Conservation (phyloP, 371 early-diverging fungal genomes). For the Fennellomyces sp. region DNA sequence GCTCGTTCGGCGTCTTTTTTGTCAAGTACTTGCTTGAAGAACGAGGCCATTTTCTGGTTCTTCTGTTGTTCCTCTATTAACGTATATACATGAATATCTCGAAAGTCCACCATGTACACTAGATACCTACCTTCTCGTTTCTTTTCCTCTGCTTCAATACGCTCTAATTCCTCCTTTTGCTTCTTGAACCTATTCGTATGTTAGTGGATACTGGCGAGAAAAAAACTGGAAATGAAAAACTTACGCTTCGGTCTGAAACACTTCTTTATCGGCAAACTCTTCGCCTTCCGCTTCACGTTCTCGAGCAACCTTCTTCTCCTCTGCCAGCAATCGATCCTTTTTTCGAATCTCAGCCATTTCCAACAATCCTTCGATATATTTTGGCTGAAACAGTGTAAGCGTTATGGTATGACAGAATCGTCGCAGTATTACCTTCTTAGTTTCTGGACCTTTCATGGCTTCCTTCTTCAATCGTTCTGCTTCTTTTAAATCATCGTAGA, state of each 20-base stretch:
- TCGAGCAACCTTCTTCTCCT: constrained; percentile 79
- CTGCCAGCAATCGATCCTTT: constrained; percentile 78
- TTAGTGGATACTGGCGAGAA: not conserved
- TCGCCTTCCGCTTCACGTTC: constrained; percentile 68
- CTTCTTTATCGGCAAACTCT: constrained; percentile 71
- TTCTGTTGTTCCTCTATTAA: constrained; percentile 31
- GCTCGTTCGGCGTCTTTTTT: constrained; percentile 41
- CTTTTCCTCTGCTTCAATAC: constrained; percentile 84
- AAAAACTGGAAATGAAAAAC: constrained; percentile 3
- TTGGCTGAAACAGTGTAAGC: too few relatives aligned
- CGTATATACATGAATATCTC: too few relatives aligned
- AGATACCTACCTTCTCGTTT: constrained; percentile 62
- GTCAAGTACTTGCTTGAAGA: constrained; percentile 48
- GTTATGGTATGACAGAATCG: too few relatives aligned
- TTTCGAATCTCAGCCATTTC: constrained; percentile 82
- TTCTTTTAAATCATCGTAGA: constrained; percentile 84
- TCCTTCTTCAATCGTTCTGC: constrained; percentile 58
- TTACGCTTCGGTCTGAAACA: constrained; percentile 85
- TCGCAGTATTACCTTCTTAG: constrained; percentile 30
- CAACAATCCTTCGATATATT: constrained; percentile 79
- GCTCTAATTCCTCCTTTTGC: constrained; percentile 77
- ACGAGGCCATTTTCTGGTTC: constrained; percentile 38
- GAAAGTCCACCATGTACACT: too few relatives aligned
- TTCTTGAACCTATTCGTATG: constrained; percentile 71
- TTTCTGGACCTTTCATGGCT: constrained; percentile 38